Conservation (phyloP, 768 basidiomycete species). For the Punctularia strigosozonata region DNA sequence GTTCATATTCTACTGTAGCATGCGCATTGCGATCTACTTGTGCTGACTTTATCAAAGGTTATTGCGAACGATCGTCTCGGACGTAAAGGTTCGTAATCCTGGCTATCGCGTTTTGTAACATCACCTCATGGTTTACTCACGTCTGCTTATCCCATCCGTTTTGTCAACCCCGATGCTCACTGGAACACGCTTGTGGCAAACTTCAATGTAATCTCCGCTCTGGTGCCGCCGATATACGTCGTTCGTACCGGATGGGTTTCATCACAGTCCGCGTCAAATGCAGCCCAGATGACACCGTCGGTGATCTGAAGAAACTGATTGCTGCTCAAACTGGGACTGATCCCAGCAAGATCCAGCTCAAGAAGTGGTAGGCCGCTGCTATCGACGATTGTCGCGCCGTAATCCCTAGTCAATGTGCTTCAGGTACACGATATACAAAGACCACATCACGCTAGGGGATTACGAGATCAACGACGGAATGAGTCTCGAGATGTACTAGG, state of each 20-base stretch:
- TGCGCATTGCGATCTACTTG: conserved; percentile 1
- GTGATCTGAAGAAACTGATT: conserved; percentile 94
- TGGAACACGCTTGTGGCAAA: neutral
- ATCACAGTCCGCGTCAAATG: conserved; percentile 85
- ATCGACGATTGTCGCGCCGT: neutral
- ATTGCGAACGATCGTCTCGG: conserved; percentile 95
- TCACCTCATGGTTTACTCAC: too few relatives aligned
- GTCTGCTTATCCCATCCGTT: too few relatives aligned
- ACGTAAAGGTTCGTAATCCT: conserved; percentile 58
- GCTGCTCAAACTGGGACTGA: conserved; percentile 94
- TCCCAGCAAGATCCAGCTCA: conserved; percentile 74
- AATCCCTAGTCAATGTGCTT: neutral
- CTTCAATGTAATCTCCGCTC: neutral
- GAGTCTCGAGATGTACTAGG: conserved; percentile 89
- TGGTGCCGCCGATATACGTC: neutral
- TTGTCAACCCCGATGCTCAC: neutral
- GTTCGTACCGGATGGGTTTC: conserved; percentile 1
- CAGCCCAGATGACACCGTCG: conserved; percentile 90
- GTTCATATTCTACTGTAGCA: conserved; percentile 3
- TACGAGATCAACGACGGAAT: conserved; percentile 91
- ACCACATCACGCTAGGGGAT: conserved; percentile 87
- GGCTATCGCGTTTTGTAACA: conserved; percentile 1
- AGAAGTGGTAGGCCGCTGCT: conserved; percentile 72
- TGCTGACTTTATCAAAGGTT: conserved; percentile 34
- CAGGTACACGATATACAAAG: conserved; percentile 94